Evolutionary conservation across 345 rosid genomes (phyloP).

Genomic region (Viola odorata): DNA sequence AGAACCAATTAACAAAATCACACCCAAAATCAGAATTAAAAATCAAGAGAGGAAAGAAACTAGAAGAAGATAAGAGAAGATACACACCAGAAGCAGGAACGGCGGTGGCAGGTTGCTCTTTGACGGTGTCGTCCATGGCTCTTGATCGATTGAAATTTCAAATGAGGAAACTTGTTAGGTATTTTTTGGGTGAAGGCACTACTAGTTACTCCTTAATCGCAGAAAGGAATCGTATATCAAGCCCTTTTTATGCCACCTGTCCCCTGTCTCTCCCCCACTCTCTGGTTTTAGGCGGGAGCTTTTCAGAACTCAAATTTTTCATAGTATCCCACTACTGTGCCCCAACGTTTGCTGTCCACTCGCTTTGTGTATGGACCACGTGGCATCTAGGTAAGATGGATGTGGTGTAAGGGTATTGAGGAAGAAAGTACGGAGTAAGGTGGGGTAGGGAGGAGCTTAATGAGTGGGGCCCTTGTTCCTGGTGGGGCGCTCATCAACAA

Average conservation of each 20-base stretch:
- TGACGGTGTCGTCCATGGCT: conserved; percentile 40
- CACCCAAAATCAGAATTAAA: not conserved
- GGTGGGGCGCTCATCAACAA: not conserved
- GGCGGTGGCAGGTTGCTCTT: conserved; percentile 29
- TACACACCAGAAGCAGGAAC: conserved; percentile 41
- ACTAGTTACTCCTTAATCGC: too few species aligned
- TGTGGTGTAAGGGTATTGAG: not conserved
- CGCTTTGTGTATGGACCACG: not conserved
- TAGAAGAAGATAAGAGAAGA: not conserved
- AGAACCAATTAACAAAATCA: not conserved
- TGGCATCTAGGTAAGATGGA: not conserved
- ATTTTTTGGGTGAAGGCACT: too few species aligned
- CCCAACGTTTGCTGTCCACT: not conserved
- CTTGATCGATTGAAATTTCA: too few species aligned
- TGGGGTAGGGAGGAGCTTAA: not conserved
- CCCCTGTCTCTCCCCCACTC: too few species aligned
- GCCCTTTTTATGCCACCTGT: conserved; percentile 3
- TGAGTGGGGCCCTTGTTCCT: conserved; percentile 1
- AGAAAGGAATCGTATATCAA: too few species aligned
- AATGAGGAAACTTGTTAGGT: not conserved
- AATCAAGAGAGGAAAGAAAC: not conserved
- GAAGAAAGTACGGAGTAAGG: not conserved
- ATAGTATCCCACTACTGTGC: not conserved
- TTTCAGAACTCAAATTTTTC: conserved; percentile 16
- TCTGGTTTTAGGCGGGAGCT: conserved; percentile 22